Evolutionary conservation across 441 rosid genomes (phyloP).

Genomic region (Populus hybrid): DNA sequence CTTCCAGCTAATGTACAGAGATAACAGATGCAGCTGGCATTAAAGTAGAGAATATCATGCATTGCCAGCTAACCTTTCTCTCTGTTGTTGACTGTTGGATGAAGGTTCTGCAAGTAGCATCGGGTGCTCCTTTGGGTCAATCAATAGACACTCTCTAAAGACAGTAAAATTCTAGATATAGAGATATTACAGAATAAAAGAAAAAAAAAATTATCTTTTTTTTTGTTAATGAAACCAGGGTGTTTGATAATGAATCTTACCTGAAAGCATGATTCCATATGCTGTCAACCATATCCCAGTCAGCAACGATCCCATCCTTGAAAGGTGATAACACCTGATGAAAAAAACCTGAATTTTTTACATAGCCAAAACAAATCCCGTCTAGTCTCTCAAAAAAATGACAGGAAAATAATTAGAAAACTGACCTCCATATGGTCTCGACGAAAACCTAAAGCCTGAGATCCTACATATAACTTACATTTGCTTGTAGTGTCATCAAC

Average conservation of each 20-base stretch:
- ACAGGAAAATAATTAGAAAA: conserved; percentile 1
- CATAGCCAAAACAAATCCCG: not conserved
- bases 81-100: conserved; percentile 80
- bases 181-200: not conserved
- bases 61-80: conserved; percentile 70
- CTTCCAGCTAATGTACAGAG: not conserved
- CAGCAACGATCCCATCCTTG: conserved; percentile 90
- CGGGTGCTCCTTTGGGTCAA: conserved; percentile 99
- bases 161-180: conserved; percentile 5
- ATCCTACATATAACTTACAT: conserved; percentile 80
- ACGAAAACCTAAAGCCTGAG: conserved; percentile 85
- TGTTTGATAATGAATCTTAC: conserved; percentile 31
- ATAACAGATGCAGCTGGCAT: not conserved
- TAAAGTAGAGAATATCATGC: conserved; percentile 1
- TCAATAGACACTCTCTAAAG: conserved; percentile 75
- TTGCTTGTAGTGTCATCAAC: conserved; percentile 58
- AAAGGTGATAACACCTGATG: conserved; percentile 74
- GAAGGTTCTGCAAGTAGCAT: conserved; percentile 99
- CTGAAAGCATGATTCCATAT: conserved; percentile 99
- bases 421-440: conserved; percentile 94
- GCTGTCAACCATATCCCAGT: conserved; percentile 94
- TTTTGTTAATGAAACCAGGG: not conserved
- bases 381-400: not conserved
- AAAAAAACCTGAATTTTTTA: conserved; percentile 7
- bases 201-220: not conserved